Evolutionary conservation across 202 grass and related monocot genomes (phyloP), one percentile per base, ranked within the genome.

Genomic region (Carex sylvatica): DNA sequence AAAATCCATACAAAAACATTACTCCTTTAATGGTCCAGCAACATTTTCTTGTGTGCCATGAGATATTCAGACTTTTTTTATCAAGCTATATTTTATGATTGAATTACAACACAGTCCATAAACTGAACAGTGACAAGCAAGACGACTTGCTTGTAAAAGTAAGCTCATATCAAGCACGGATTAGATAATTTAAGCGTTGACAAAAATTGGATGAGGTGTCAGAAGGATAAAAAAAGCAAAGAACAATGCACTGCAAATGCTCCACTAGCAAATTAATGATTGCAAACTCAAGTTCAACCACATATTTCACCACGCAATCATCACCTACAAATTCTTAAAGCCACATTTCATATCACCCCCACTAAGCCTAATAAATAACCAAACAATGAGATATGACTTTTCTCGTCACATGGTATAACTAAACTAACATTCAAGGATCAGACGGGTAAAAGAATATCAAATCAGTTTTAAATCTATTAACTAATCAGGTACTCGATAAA

Each of bases 291-390:
- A 87, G 68, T 87, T 80, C 82, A 67, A 85, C 52, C 82, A 70
- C 79, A 68, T 36, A 68, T 26, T 31, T 82, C 18, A 61, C 79
- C 35, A 53, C 61, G 9, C 44, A 51, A 53, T 68, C 62, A 68
- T 44, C 79, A 55, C 67, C 60, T 88, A 71, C 70, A 88, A 88
- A 66, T 88, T 70, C 13, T 46, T 61, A 85, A 4, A 61, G 46
- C 86, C 71, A 19, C 14, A 11, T 66, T 35, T 85, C 12, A 44
- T 30, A n/a, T 61, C 53, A 83, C 65, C 42, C 42, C 60, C 35
- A 85, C 26, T 80, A 70, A 13, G 18, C 54, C 3, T 40, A 23
- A 18, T 40, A 40, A 40, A 40, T 40, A 40, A 18, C 4, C 54
- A 40, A 40, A 40, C 6, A 40, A 40, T 40, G 38, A 40, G 38